Evolutionary conservation across 139 green algal species (phyloP), one percentile per base, ranked within the genome.

Genomic region (Closterium sp.): DNA sequence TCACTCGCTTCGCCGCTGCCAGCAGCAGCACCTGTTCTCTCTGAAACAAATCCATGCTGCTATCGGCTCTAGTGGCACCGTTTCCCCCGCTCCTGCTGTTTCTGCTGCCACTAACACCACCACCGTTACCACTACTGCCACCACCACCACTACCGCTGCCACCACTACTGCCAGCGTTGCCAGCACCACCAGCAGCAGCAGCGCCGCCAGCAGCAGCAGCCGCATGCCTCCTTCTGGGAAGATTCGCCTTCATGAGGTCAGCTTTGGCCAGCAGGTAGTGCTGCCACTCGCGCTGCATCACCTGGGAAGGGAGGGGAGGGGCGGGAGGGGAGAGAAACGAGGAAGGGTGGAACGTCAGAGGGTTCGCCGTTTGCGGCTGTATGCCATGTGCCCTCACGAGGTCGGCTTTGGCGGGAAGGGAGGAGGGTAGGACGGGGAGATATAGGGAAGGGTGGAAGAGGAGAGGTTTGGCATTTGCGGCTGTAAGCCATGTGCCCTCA

Each of bases 281-380:
- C 21, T 91, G 24, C 90, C 90, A 93, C 86, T 93, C 90, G 11
- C n/a, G 50, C 45, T 31, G 24, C 90, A 93, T 87, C n/a, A 92
- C 21, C 85, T 92, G 79, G 1, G 45, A 13, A 7, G 45, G 45
- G 45, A 70, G 5, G 45, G 45, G 45, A 4, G 45, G 3, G 5
- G 45, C 10, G 5, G 45, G 45, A 70, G 45, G 3, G 45, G 45
- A 4, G 3, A 4, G 45, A 4, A 38, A 38, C 3, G 32, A 3
- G 32, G 32, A 38, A 38, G 32, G 32, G 32, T 38, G 32, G 32
- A 38, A 38, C 2, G 3, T 2, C 2, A 38, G 32, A 38, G 32
- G 32, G 32, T 38, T 38, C 2, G 3, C 3, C 2, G 3, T 38
- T 38, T 38, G 32, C 32, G 2, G 32, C 32, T 3, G 3, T 38